Evolutionary conservation across 768 basidiomycete genomes (phyloP).

Genomic region (Pulveroboletus sp.): DNA sequence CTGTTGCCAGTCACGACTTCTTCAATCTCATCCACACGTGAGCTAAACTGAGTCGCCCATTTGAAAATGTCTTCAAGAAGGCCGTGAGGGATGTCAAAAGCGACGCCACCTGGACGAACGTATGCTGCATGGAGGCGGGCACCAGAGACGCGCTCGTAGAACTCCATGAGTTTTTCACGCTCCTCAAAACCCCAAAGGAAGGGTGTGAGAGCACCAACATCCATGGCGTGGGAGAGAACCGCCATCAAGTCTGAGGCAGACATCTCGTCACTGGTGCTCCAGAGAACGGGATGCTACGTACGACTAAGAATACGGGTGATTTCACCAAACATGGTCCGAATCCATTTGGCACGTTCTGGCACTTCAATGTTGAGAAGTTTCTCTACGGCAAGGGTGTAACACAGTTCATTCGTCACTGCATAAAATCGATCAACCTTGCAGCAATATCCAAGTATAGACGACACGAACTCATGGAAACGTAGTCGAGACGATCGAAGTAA

Average conservation of each 20-base stretch:
- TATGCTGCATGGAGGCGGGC: conserved; percentile 98
- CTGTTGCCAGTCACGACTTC: conserved; percentile 97
- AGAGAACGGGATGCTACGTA: conserved; percentile 34
- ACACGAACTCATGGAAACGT: conserved; percentile 95
- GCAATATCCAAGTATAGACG: neutral
- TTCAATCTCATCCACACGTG: conserved; percentile 93
- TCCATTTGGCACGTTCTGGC: conserved; percentile 97
- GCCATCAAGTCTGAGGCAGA: conserved; percentile 81
- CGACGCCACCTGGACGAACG: conserved; percentile 95
- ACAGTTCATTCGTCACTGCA: conserved; percentile 96
- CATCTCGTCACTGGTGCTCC: neutral
- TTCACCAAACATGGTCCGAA: conserved; percentile 94
- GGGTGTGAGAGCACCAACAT: conserved; percentile 96
- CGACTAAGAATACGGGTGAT: conserved; percentile 94
- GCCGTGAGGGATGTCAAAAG: conserved; percentile 97
- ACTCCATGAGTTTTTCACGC: conserved; percentile 99
- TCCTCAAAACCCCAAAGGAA: conserved; percentile 99
- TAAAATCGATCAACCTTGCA: conserved; percentile 3
- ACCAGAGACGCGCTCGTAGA: conserved; percentile 98
- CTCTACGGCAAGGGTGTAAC: conserved; percentile 96
- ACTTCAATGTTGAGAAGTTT: conserved; percentile 97
- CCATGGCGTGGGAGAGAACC: conserved; percentile 91
- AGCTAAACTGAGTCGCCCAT: conserved; percentile 93
- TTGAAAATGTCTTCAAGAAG: conserved; percentile 97
- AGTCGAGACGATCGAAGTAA: conserved; percentile 98